Conservation (phyloP, 2,329 filamentous ascomycete genomes). For the Aureobasidium sp. region DNA sequence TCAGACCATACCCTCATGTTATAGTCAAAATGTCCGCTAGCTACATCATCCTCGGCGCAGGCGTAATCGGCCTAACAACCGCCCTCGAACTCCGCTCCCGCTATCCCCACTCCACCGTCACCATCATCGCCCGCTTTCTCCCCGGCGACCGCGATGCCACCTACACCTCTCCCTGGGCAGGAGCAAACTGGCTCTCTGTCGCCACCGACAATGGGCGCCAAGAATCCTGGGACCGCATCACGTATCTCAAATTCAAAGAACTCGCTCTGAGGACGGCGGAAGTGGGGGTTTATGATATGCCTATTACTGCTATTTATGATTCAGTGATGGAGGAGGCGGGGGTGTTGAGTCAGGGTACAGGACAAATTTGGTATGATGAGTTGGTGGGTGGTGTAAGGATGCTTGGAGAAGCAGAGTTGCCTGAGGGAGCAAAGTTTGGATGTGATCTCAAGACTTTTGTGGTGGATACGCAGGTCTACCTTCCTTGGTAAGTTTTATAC, state of each 20-base stretch:
- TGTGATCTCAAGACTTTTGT: constrained; percentile 7
- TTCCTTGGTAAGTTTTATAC: constrained; percentile 8
- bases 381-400: background rate
- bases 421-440: constrained; percentile 6
- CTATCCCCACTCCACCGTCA: constrained; percentile 46
- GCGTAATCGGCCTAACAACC: constrained; percentile 56
- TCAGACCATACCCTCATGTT: background rate
- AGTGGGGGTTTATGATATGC: background rate
- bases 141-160: constrained; percentile 81
- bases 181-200: constrained; percentile 68
- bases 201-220: constrained; percentile 38
- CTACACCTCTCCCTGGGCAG: constrained; percentile 80
- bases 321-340: background rate
- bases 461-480: constrained; percentile 13
- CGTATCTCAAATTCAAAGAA: background rate
- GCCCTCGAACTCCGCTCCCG: constrained; percentile 45
- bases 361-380: constrained; percentile 8
- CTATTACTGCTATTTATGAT: constrained; percentile 6
- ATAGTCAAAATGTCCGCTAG: background rate
- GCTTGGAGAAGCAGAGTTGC: background rate
- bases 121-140: constrained; percentile 73
- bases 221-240: background rate
- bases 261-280: background rate
- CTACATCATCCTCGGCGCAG: constrained; percentile 41
- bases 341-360: background rate